phyloP scores from a whole-genome alignment of 768 basidiomycete genomes.

The Mycena filopes region DNA sequence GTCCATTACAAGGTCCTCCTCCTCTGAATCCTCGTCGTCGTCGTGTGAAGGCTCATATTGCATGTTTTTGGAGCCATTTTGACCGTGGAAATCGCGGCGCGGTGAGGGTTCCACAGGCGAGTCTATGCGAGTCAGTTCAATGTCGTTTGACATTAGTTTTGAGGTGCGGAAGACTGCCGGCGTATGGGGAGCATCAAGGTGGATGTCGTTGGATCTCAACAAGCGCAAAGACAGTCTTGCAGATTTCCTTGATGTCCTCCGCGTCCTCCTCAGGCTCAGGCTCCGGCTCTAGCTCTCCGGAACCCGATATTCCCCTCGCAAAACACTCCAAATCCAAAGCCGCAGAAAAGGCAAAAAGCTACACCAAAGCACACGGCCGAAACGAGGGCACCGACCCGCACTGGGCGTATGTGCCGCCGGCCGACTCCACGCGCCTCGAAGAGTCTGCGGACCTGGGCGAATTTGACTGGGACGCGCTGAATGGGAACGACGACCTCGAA shows the following conservation, averaged over 20 bases:
- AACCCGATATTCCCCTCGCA: constrained; percentile 27
- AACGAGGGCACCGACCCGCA: constrained; percentile 65
- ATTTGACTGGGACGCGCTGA: constrained; percentile 77
- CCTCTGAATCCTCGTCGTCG: constrained; percentile 49
- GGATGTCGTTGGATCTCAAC: no score
- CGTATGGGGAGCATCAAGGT: no score
- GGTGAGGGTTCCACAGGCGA: not conserved
- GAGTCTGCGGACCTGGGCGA: constrained; percentile 57
- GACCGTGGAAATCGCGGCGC: not conserved
- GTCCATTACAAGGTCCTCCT: constrained; percentile 44
- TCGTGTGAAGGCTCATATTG: constrained; percentile 37
- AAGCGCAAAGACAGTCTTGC: no score
- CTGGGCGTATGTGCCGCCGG: constrained; percentile 72
- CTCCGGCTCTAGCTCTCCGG: constrained; percentile 17
- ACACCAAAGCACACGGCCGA: constrained; percentile 44
- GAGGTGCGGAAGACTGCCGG: not conserved
- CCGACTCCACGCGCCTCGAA: constrained; percentile 60
- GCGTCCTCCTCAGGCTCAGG: constrained; percentile 27
- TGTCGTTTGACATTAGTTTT: constrained; percentile 19
- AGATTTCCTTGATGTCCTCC: constrained; percentile 4
- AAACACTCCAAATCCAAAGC: constrained; percentile 42
- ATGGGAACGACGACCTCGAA: constrained; percentile 67
- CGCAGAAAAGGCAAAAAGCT: constrained; percentile 19
- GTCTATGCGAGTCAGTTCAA: constrained; percentile 25
- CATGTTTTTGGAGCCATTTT: constrained; percentile 25